A percentile compares a stretch with the other conserved stretches of the same genome.
Evolutionary conservation across 495 filamentous ascomycete genomes (phyloP).

Genomic region (Beverwykella pulmonaria): DNA sequence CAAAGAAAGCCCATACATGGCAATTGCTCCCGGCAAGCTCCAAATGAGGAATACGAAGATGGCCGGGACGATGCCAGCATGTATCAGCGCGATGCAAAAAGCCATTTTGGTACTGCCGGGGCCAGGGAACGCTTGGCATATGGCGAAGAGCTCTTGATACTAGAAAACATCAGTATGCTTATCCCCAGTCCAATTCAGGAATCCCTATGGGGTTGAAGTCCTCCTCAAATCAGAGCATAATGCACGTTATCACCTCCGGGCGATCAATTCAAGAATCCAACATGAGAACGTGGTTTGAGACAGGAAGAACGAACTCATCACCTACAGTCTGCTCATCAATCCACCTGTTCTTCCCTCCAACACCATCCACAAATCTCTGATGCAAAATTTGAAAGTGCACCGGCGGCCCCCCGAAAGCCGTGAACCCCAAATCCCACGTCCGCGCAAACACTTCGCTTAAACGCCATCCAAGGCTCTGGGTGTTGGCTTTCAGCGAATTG

Average conservation of each 20-base stretch:
- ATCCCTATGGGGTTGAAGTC: no score
- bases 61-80: constrained; percentile 64
- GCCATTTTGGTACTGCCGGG: constrained; percentile 80
- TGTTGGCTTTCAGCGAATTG: constrained; percentile 27
- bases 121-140: constrained; percentile 75
- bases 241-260: no score
- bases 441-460: constrained; percentile 35
- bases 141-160: constrained; percentile 83
- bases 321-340: constrained; percentile 71
- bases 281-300: background rate
- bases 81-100: constrained; percentile 71
- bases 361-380: constrained; percentile 64
- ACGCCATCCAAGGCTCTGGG: constrained; percentile 20
- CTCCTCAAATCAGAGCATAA: no score
- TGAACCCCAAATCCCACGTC: constrained; percentile 69
- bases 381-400: constrained; percentile 74
- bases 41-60: constrained; percentile 69
- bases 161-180: constrained; percentile 43
- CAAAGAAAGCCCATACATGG: constrained; percentile 72
- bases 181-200: no score
- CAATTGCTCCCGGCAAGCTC: constrained; percentile 76
- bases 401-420: constrained; percentile 68
- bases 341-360: constrained; percentile 59
- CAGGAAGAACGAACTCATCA: background rate
- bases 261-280: no score